A percentile compares a stretch with the other conserved stretches of the same genome.
phyloP scores from a whole-genome alignment of 148 eudicot species.

The Persicaria maculosa region DNA sequence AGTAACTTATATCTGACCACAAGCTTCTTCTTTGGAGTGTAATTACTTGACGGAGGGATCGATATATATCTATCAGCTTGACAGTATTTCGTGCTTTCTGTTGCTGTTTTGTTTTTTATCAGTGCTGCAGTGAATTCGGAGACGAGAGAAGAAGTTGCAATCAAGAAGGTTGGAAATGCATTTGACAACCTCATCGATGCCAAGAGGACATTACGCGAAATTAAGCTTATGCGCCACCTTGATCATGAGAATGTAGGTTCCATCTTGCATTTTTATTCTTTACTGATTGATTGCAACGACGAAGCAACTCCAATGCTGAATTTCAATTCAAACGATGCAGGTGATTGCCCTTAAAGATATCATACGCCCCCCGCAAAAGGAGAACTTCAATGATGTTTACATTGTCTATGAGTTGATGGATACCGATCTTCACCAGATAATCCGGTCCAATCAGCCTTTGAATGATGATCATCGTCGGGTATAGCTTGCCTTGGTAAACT shows the following conservation, averaged over 20 bases:
- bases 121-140: conserved; percentile 76
- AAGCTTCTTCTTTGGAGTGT: no score
- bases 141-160: conserved; percentile 76
- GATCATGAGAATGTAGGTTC: conserved; percentile 70
- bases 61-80: background rate
- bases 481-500: conserved; percentile 11
- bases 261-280: background rate
- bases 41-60: no score
- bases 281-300: background rate
- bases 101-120: conserved; percentile 12
- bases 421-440: conserved; percentile 76
- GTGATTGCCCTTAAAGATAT: conserved; percentile 47
- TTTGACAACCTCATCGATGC: conserved; percentile 79
- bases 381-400: conserved; percentile 63
- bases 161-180: conserved; percentile 78
- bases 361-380: conserved; percentile 57
- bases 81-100: background rate
- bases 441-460: conserved; percentile 45
- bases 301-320: background rate
- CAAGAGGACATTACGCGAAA: conserved; percentile 78
- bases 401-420: conserved; percentile 69
- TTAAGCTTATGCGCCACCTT: conserved; percentile 77
- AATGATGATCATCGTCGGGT: conserved; percentile 78
- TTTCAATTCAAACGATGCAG: conserved; percentile 20
- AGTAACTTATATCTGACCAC: no score